phyloP scores from a whole-genome alignment of 2,329 filamentous ascomycete species.

The Fusarium sp. region DNA sequence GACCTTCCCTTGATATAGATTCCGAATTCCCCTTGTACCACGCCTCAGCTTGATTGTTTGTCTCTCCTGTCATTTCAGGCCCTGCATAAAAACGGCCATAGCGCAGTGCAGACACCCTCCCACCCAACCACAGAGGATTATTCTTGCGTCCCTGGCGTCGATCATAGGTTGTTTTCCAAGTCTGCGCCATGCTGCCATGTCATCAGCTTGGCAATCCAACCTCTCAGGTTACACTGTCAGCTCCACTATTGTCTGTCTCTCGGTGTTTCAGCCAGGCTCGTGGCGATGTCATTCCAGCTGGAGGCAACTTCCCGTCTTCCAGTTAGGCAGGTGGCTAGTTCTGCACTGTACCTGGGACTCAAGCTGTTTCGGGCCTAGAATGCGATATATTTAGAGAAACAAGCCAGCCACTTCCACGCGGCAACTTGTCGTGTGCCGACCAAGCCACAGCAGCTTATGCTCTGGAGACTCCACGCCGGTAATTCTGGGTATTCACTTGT shows the following conservation, averaged over 20 bases:
- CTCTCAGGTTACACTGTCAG: not conserved
- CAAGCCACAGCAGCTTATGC: not conserved
- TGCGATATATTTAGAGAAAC: constrained; percentile 23
- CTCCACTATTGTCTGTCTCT: not conserved
- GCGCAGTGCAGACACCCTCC: not conserved
- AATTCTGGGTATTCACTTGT: not conserved
- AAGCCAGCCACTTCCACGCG: constrained; percentile 13
- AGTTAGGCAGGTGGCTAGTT: not conserved
- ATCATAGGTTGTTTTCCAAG: constrained; percentile 8
- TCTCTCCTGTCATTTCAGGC: constrained; percentile 8
- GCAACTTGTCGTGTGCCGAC: constrained; percentile 11
- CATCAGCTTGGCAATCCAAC: constrained; percentile 15
- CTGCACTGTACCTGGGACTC: not conserved
- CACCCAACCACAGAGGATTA: not conserved
- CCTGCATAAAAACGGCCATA: constrained; percentile 7
- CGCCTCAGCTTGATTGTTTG: constrained; percentile 7
- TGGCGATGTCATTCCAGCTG: constrained; percentile 22
- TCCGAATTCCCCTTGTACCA: constrained; percentile 6
- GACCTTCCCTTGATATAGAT: constrained; percentile 24
- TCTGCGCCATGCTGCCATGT: constrained; percentile 34
- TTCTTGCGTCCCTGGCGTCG: constrained; percentile 3
- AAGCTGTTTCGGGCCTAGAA: not conserved
- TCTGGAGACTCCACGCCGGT: not conserved
- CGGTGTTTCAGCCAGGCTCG: constrained; percentile 10
- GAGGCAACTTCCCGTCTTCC: not conserved